Conservation (phyloP, 1,139 yeast species). For the Nakaseomyces nivariensis region DNA sequence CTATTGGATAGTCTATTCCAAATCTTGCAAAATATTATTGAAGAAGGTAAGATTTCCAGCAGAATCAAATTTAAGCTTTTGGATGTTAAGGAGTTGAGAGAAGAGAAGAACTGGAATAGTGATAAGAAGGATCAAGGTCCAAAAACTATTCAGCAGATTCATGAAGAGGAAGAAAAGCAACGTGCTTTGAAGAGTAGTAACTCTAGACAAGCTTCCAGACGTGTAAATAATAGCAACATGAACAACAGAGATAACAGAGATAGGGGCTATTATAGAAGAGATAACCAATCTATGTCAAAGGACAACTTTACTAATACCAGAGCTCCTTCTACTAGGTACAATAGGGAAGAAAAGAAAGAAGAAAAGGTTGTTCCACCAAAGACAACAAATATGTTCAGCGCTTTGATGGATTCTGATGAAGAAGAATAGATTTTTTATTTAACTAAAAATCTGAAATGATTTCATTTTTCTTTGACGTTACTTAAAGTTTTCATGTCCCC, state of each 20-base stretch:
- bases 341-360: constrained; percentile 16
- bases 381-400: constrained; percentile 26
- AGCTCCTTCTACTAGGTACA: constrained; percentile 24
- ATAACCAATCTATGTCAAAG: constrained; percentile 15
- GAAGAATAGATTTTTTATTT: constrained; percentile 12
- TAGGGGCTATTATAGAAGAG: constrained; percentile 19
- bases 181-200: constrained; percentile 25
- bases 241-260: constrained; percentile 4
- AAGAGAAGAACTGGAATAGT: constrained; percentile 33
- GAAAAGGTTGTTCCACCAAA: constrained; percentile 23
- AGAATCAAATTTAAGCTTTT: constrained; percentile 80
- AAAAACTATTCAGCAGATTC: constrained; percentile 85
- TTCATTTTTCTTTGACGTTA: constrained; percentile 2
- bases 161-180: constrained; percentile 60
- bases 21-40: constrained; percentile 48
- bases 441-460: not conserved
- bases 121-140: constrained; percentile 64
- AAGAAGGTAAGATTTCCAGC: constrained; percentile 51
- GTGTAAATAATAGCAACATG: constrained; percentile 10
- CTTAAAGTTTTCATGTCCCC: not conserved
- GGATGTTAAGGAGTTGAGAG: constrained; percentile 79
- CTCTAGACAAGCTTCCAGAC: constrained; percentile 27
- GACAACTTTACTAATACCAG: constrained; percentile 26
- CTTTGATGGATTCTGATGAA: constrained; percentile 26
- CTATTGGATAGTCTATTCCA: constrained; percentile 54